These are phyloP conservation scores for Chlorella vulgaris DNA, from an alignment of 139 green algal species.

Conservation along the genomic window DNA sequence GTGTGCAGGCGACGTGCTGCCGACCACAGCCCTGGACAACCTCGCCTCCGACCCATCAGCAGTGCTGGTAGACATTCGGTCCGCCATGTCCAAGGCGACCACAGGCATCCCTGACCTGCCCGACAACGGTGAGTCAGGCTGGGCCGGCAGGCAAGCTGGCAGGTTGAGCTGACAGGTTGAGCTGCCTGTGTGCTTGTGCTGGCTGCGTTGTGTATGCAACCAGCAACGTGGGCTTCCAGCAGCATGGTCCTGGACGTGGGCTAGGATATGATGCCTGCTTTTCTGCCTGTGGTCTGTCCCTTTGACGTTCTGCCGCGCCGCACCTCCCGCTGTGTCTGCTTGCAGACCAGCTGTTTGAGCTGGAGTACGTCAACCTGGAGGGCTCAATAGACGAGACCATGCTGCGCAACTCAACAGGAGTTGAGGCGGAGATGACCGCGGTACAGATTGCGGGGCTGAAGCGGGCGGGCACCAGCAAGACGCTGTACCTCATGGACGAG, in stretches of 20 bases:
- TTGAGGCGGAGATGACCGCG: slow-evolving; percentile 50
- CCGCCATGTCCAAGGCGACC: slow-evolving; percentile 73
- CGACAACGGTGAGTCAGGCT: slow-evolving; percentile 27
- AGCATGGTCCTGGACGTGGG: too few relatives aligned
- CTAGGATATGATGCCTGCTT: too few relatives aligned
- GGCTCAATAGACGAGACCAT: slow-evolving; percentile 70
- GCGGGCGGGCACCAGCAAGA: slow-evolving; percentile 60
- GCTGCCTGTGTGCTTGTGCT: too few relatives aligned
- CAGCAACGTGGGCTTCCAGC: too few relatives aligned
- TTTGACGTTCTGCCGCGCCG: too few relatives aligned
- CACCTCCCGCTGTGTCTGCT: neutral
- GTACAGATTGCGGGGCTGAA: slow-evolving; percentile 78
- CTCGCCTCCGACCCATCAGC: slow-evolving; percentile 53
- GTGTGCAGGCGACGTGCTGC: slow-evolving; percentile 62
- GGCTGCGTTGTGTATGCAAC: too few relatives aligned
- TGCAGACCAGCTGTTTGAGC: slow-evolving; percentile 61
- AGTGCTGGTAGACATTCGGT: slow-evolving; percentile 84
- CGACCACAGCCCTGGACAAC: slow-evolving; percentile 72
- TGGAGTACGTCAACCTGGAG: slow-evolving; percentile 75
- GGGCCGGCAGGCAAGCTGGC: neutral
- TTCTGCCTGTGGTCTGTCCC: too few relatives aligned
- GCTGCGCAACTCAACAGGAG: slow-evolving; percentile 60
- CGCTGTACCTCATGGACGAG: slow-evolving; percentile 82
- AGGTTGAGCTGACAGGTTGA: too few relatives aligned
- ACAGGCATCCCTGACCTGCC: slow-evolving; percentile 82